Base-by-base conservation (phyloP, 495 filamentous ascomycete genomes). In the Xylaria bambusicola region DNA sequence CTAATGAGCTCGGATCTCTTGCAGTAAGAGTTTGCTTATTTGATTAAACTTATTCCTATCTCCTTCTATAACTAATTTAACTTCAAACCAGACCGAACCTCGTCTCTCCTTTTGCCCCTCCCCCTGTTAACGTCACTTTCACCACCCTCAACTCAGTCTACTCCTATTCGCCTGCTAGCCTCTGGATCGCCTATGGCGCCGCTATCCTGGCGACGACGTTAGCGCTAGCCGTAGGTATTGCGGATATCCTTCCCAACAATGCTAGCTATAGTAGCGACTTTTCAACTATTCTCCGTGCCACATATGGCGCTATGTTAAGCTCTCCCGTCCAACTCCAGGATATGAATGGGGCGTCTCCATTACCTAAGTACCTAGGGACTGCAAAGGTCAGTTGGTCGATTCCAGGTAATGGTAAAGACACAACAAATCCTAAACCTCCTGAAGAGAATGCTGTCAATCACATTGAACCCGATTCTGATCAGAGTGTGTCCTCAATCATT, bases 141-240 rank as follows among this genome's bases (percentile, higher is more conserved):
- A 27, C 24, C 12, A 48, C 45, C 45, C 26, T n/a, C 1, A 31
- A 15, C 13, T 24, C 26, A 4, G 45, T 27, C 23, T 48, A 48
- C 24, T 27, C 23, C 24, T 48, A 48, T 7, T n/a, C 23, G 23
- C 23, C 45, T n/a, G 7, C 23, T 24, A 13, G 24, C 1, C 45
- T 48, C 12, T 48, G 45, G 45, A 48, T 31, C 8, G 45, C 45
- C 23, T 48, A 48, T 48, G 45, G 45, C n/a, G 10, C 26, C 1
- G 45, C 45, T n/a, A 48, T 48, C 45, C 12, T 31, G 24, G 26
- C 15, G 21, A 9, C 45, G 3, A 17, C 26, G 24, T 27, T 29
- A 27, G 1, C 45, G 23, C 23, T 48, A 15, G 23, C 6, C 8
- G 12, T 31, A 3, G 45, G 45, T 13, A 27, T 48, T n/a, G 15